Conservation (phyloP, 2,329 filamentous ascomycete genomes). For the Cladophialophora immunda region DNA sequence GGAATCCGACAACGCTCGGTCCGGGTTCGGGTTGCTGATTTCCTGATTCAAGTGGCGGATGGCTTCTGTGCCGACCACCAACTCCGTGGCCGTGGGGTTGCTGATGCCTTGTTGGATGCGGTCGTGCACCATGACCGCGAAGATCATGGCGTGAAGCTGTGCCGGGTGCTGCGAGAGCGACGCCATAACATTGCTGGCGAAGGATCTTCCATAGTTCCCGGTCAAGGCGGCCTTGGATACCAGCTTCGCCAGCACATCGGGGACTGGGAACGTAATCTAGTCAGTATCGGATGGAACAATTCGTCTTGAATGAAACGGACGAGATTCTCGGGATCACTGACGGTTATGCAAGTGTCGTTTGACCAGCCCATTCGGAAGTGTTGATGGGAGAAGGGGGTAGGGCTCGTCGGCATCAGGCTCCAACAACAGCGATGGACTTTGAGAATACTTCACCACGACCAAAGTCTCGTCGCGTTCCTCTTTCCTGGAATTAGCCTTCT, state of each 20-base stretch:
- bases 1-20: constrained; percentile 45
- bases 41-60: constrained; percentile 47
- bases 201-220: constrained; percentile 17
- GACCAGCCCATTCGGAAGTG: constrained; percentile 16
- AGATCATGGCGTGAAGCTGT: constrained; percentile 25
- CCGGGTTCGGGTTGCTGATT: constrained; percentile 42
- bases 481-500: background rate
- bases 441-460: background rate
- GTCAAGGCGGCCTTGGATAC: constrained; percentile 19
- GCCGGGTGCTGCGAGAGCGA: constrained; percentile 15
- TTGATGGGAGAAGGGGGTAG: constrained; percentile 13
- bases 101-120: constrained; percentile 11
- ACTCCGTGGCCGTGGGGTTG: constrained; percentile 10
- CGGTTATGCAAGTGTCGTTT: constrained; percentile 16
- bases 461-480: background rate
- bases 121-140: constrained; percentile 22
- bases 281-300: background rate
- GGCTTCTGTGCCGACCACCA: constrained; percentile 38
- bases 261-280: background rate
- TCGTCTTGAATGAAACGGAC: background rate
- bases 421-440: constrained; percentile 1
- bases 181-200: constrained; percentile 20
- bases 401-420: constrained; percentile 15
- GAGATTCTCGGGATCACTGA: background rate
- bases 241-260: constrained; percentile 20